Base-by-base conservation (phyloP, 176 grass and related monocot genomes). In the Metroxylon sagu region DNA sequence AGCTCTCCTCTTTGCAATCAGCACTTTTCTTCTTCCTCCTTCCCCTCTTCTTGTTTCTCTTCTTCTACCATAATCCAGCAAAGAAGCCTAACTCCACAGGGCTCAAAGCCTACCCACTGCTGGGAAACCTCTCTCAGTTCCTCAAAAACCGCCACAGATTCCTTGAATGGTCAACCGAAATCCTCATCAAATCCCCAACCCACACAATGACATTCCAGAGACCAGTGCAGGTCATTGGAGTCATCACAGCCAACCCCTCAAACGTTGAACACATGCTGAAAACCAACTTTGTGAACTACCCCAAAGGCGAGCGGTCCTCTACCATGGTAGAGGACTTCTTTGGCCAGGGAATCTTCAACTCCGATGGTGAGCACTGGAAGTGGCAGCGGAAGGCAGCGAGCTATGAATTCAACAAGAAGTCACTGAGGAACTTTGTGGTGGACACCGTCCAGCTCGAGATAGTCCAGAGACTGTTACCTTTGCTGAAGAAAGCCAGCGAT, bases 341-440 rank as follows among this genome's bases (percentile, higher is more conserved):
- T 0, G 90, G 90, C 26, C 70, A 71, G 3, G 82, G 90, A 60
- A 89, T 95, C 60, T 89, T 95, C 74, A 89, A 83, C 60, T 75
- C 82, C 17, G 73, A 89, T 29, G 85, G 85, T 0, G 63, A 95
- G 0, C 61, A 75, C 19, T 95, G 90, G 82, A 72, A 52, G 18
- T 69, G 70, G 70, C 90, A 95, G 79, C 78, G 82, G 55, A 95
- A 79, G 57, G 73, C 80, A 19, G 80, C 70, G 4, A 84, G 80
- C 77, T 74, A 67, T 39, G 88, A 86, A 67, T 93, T 93, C 53
- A 75, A 48, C 43, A 87, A 67, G 48, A 69, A 71, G 29, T 87
- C 88, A 1, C 58, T 93, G 1, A 49, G 74, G 25, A 57, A 23
- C 48, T 75, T 84, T 7, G 61, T 84, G 49, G 67, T 81, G 5